Evolutionary conservation across 2,329 filamentous ascomycete species (phyloP), one percentile per base, ranked within the genome.

Genomic region (Colletotrichum filicis): DNA sequence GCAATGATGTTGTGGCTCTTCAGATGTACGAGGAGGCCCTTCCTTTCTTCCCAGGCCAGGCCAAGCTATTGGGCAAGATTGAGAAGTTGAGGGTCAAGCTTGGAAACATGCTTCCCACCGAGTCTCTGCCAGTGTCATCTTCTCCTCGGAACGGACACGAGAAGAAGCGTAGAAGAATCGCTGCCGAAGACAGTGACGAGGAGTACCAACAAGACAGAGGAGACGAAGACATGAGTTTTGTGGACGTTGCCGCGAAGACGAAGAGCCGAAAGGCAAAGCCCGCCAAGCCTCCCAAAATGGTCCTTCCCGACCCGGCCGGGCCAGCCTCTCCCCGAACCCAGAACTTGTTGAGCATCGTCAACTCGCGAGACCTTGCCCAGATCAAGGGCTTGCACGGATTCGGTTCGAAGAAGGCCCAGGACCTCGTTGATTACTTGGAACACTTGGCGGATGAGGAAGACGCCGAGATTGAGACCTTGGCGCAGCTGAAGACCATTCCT

Each of bases 11-110:
- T 4, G 93, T 90, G 42, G 95, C 95, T 0, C 83, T 98, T 73
- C 91, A 91, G 77, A 96, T 97, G 91, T 98, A 97, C 79, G 92
- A 96, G 80, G 86, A 94, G 75, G 96, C 96, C 0, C 84, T 95
- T 65, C 93, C 94, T 0, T 97, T 91, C 82, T 98, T 98, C 77
- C 95, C 95, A 0, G 92, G 91, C 1, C 97, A 98, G 80, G 88
- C 91, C 61, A 98, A 96, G 83, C 86, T 95, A 37, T 77, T 92
- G 37, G 87, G 89, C 79, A 94, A 95, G 85, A 94, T 94, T 75
- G 87, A 91, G 63, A 88, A 88, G 75, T 79, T 95, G 68, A 86
- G 86, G 76, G 83, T 85, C 1, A 88, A 90, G 76, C 80, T 94
- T 68, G 80, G 83, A 12, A 59, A 79, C 24, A 73, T 76, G 5